Percentiles rank a stretch among this genome's conserved stretches.
Evolutionary conservation across 768 basidiomycete species (phyloP).

Genomic region (Lactifluus subvellereus): DNA sequence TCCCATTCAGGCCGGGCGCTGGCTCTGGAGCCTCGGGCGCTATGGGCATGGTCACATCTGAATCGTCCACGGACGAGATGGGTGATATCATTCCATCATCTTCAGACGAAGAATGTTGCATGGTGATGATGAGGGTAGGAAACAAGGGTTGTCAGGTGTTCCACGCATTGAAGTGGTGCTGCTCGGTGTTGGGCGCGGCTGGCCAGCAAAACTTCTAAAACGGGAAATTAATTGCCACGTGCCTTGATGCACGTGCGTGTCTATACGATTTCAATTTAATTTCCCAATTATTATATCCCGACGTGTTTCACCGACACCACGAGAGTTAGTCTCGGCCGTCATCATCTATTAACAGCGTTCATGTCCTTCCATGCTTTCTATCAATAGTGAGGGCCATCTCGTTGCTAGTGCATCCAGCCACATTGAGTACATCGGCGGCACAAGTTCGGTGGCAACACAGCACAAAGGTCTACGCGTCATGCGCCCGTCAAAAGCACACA

Average conservation of each 20-base stretch:
- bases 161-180: neutral
- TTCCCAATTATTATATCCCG: neutral
- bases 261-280: neutral
- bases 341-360: slow-evolving; percentile 11
- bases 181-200: neutral
- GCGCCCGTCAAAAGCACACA: neutral
- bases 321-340: neutral
- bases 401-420: slow-evolving; percentile 9
- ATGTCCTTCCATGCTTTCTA: slow-evolving; percentile 4
- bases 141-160: slow-evolving; percentile 4
- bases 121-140: slow-evolving; percentile 4
- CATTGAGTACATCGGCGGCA: slow-evolving; percentile 5
- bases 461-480: neutral
- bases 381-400: slow-evolving; percentile 1
- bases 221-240: slow-evolving; percentile 4
- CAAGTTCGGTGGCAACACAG: neutral
- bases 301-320: neutral
- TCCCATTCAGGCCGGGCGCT: slow-evolving; percentile 65
- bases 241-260: slow-evolving; percentile 6
- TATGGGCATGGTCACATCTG: slow-evolving; percentile 45
- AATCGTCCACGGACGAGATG: slow-evolving; percentile 52
- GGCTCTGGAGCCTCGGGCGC: slow-evolving; percentile 48
- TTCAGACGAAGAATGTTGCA: slow-evolving; percentile 22
- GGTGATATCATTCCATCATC: slow-evolving; percentile 36
- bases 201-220: neutral